These are phyloP conservation scores for Jacaranda copaia DNA, from an alignment of 257 asterid genomes.

Conservation along the genomic window DNA sequence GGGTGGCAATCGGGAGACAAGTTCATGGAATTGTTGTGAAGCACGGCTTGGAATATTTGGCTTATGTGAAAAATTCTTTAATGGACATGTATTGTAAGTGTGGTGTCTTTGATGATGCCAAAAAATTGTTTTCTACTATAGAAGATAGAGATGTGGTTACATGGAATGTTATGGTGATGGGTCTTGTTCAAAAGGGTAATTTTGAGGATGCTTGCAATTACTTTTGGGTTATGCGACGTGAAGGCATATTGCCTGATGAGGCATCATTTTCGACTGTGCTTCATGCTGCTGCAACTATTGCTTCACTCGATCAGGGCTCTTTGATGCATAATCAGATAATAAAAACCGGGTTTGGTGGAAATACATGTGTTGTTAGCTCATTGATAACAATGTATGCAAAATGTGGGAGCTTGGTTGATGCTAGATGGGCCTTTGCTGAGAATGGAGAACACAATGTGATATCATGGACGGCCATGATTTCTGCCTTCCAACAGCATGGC, in stretches of 20 bases:
- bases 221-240: slow-evolving; percentile 55
- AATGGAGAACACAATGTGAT: slow-evolving; percentile 45
- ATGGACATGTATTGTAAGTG: slow-evolving; percentile 60
- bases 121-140: slow-evolving; percentile 42
- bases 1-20: slow-evolving; percentile 45
- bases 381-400: slow-evolving; percentile 55
- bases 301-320: slow-evolving; percentile 48
- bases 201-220: slow-evolving; percentile 57
- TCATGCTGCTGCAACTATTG: slow-evolving; percentile 52
- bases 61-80: slow-evolving; percentile 52
- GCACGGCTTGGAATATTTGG: slow-evolving; percentile 49
- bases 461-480: slow-evolving; percentile 59
- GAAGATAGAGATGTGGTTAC: slow-evolving; percentile 53
- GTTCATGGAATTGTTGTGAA: slow-evolving; percentile 52
- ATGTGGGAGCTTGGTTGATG: slow-evolving; percentile 59
- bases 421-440: slow-evolving; percentile 47
- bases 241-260: slow-evolving; percentile 51
- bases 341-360: slow-evolving; percentile 46
- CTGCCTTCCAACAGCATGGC: slow-evolving; percentile 62
- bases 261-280: slow-evolving; percentile 53
- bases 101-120: slow-evolving; percentile 48
- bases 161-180: slow-evolving; percentile 56
- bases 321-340: slow-evolving; percentile 47
- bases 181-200: slow-evolving; percentile 43
- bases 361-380: slow-evolving; percentile 48